phyloP scores from a whole-genome alignment of 169 alveolate genomes.

The Plasmodium berghei region DNA sequence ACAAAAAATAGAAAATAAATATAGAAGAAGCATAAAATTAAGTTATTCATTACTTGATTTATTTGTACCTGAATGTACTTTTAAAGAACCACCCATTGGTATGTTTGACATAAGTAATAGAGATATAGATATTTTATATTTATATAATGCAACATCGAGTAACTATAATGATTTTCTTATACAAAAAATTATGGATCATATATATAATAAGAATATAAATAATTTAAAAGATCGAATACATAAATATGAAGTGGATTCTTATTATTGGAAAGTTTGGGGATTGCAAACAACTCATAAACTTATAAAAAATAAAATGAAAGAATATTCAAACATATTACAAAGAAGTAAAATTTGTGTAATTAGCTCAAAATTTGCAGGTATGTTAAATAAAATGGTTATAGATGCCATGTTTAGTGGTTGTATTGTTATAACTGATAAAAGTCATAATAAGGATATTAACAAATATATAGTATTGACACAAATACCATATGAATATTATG shows the following conservation, averaged over 20 bases:
- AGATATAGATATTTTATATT: slow-evolving; percentile 57
- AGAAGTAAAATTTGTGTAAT: slow-evolving; percentile 72
- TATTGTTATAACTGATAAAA: slow-evolving; percentile 61
- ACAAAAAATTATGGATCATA: slow-evolving; percentile 67
- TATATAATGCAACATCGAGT: slow-evolving; percentile 49
- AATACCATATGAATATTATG: slow-evolving; percentile 69
- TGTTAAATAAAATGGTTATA: slow-evolving; percentile 55
- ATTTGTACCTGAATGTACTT: slow-evolving; percentile 34
- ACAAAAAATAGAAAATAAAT: background rate
- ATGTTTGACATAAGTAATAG: slow-evolving; percentile 15
- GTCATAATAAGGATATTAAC: slow-evolving; percentile 64
- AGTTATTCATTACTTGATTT: slow-evolving; percentile 50
- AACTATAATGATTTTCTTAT: slow-evolving; percentile 63
- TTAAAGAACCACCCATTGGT: background rate
- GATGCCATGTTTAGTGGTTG: slow-evolving; percentile 67
- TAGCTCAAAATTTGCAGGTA: slow-evolving; percentile 69
- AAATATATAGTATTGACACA: slow-evolving; percentile 40
- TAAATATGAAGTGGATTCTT: slow-evolving; percentile 44
- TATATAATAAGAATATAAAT: slow-evolving; percentile 41
- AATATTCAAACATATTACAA: slow-evolving; percentile 9
- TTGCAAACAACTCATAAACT: slow-evolving; percentile 72
- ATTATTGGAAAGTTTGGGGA: slow-evolving; percentile 76
- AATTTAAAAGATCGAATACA: slow-evolving; percentile 20
- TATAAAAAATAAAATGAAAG: slow-evolving; percentile 57
- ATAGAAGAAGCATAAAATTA: background rate